Base-by-base conservation (phyloP, 2,329 filamentous ascomycete genomes). In the Penicillium sp. region DNA sequence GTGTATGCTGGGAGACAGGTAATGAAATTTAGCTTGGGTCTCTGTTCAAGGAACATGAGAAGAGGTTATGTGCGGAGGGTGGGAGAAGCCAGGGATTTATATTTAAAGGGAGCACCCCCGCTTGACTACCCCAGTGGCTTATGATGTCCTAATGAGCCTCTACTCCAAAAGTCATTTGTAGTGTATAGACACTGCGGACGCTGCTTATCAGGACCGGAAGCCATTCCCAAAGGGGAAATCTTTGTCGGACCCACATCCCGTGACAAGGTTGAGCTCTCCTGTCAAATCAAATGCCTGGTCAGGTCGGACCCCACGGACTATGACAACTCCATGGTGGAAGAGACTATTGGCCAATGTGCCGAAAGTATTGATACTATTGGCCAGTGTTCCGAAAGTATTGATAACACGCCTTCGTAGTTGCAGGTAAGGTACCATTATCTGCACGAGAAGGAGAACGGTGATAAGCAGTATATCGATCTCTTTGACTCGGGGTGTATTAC, bases 161-260 rank as follows among this genome's bases (percentile, higher is more conserved):
- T 46, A 22, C 3, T 22, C 22, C 6, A 16, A 9, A 22, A 31
- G 14, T n/a, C 24, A 46, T 19, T 13, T 31, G 2, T 14, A 46
- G 13, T 37, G 18, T 39, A 51, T 51, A n/a, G 35, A 22, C 9
- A 22, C 9, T 6, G n/a, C 35, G 27, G 27, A 10, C 24, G 19
- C 16, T 36, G 41, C 41, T 61, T 60, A 62, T 63, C 60, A n/a
- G 24, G 5, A 9, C 19, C 33, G 36, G 35, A 54, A 36, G 40
- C 65, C 63, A 66, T 19, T 22, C 66, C 60, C 37, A 36, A 68
- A 66, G 55, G 55, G 66, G 66, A 65, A 66, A 63, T 61, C 37
- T 66, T 67, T 66, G 65, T 68, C 65, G 65, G 66, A 65, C 63
- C 65, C 66, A 66, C 60, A 37, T 6, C 36, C n/a, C 24, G 5